Conservation (phyloP, 2,329 filamentous ascomycete species). For the Apiospora malaysiana region DNA sequence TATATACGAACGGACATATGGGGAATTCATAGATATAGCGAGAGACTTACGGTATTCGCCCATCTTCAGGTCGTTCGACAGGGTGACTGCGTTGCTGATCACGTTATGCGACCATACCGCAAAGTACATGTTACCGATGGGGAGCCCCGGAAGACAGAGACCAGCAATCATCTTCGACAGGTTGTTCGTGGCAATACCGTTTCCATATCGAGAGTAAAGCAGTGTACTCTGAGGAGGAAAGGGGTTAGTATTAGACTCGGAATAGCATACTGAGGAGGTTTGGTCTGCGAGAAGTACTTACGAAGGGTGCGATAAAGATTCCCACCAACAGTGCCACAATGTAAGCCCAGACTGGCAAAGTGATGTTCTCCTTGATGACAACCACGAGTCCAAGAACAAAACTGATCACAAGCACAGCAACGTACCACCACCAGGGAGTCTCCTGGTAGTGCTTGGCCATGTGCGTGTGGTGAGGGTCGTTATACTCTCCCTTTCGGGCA, state of each 20-base stretch:
- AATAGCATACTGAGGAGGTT: neutral
- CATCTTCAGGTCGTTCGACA: constrained; percentile 62
- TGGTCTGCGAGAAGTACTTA: constrained; percentile 31
- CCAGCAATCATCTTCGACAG: constrained; percentile 63
- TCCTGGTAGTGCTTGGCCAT: constrained; percentile 61
- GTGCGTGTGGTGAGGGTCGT: constrained; percentile 57
- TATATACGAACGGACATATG: neutral
- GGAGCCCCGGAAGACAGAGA: constrained; percentile 54
- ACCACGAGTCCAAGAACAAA: constrained; percentile 55
- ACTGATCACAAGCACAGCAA: constrained; percentile 46
- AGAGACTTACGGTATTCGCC: constrained; percentile 58
- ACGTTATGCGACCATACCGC: constrained; percentile 64
- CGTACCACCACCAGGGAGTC: constrained; percentile 55
- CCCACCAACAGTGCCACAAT: constrained; percentile 51
- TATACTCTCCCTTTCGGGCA: constrained; percentile 48
- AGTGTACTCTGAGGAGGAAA: constrained; percentile 49
- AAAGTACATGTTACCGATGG: constrained; percentile 64
- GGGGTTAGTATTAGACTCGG: constrained; percentile 23
- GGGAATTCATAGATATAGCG: fast-evolving
- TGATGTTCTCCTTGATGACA: constrained; percentile 51
- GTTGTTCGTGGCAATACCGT: constrained; percentile 64
- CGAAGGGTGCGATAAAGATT: constrained; percentile 56
- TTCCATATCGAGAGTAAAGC: constrained; percentile 59
- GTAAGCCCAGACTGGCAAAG: constrained; percentile 54
- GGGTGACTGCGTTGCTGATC: constrained; percentile 54